Evolutionary conservation across 2,329 filamentous ascomycete genomes (phyloP).

Genomic region (Escovopsis weberi): DNA sequence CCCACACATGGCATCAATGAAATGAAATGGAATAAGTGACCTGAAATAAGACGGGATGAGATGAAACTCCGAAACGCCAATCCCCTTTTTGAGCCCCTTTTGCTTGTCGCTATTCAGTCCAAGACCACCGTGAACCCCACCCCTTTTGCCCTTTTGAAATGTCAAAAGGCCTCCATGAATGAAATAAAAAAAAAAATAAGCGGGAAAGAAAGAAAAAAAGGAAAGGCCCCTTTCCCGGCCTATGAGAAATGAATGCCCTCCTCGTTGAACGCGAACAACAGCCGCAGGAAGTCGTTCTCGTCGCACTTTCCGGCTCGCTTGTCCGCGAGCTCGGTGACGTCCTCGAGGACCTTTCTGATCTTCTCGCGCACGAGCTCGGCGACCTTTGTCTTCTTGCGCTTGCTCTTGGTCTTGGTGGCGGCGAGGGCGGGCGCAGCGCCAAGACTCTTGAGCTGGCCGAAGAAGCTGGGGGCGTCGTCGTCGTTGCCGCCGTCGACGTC

Average conservation of each 20-base stretch:
- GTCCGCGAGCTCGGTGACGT: conserved; percentile 65
- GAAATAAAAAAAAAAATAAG: neutral
- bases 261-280: conserved; percentile 72
- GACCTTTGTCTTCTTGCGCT: conserved; percentile 67
- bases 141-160: neutral
- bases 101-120: neutral
- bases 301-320: conserved; percentile 77
- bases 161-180: neutral
- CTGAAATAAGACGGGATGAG: no score
- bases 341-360: conserved; percentile 70
- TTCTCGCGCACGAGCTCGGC: conserved; percentile 74
- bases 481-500: conserved; percentile 23
- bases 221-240: conserved; percentile 7
- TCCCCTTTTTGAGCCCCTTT: no score
- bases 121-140: neutral
- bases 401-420: conserved; percentile 43
- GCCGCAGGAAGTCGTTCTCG: conserved; percentile 77
- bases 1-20: no score
- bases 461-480: conserved; percentile 53
- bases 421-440: conserved; percentile 15
- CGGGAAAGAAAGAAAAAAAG: neutral
- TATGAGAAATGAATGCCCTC: conserved; percentile 86
- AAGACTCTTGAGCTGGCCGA: conserved; percentile 45
- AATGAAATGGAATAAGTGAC: no score
- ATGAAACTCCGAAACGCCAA: no score